Base-by-base conservation (phyloP, 2,329 filamentous ascomycete species). In the Aspergillus ibericus region DNA sequence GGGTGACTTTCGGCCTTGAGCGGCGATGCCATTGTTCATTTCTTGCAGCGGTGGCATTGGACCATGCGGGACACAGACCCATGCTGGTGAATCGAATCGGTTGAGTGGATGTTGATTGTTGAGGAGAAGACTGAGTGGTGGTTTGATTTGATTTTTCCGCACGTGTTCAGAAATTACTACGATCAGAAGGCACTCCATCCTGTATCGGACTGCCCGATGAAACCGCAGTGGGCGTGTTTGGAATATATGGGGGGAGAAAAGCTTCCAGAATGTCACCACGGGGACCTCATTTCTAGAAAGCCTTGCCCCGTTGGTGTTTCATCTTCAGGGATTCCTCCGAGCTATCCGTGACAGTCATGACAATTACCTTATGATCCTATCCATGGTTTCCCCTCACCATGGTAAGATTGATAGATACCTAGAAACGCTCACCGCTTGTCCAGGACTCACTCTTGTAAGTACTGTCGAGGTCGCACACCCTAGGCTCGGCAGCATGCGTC, bases 391-490 rank as follows among this genome's bases (percentile, higher is more conserved):
- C 38, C 38, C 38, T 42, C 38, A 42, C 38, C 18, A 42, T 42
- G 18, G 38, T 42, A 13, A 22, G 38, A 42, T 42, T 20, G 18
- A 22, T 18, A 42, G 18, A 22, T 18, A 42, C 18, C 20, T 36
- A 22, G 35, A 42, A 42, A 20, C 22, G 34, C 35, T 53, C 50
- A 53, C 36, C 51, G 51, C 36, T 53, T 29, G 51, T 53, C 35
- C 10, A 15, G 12, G 16, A 15, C n/a, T 40, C 9, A 13, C 29
- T 40, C 20, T 12, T 32, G 44, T 25, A 12, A 48, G 25, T 32
- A 32, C 29, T 32, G 10, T 32, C 7, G 29, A 32, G 8, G 29
- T 32, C 8, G 29, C 29, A 10, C 29, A 9, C 29, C 29, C 29
- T 32, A 10, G 29, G 9, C 29, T 32, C 29, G 29, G 29, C 29